Base-by-base conservation (phyloP, 148 eudicot species). In the Euryodendron excelsum region DNA sequence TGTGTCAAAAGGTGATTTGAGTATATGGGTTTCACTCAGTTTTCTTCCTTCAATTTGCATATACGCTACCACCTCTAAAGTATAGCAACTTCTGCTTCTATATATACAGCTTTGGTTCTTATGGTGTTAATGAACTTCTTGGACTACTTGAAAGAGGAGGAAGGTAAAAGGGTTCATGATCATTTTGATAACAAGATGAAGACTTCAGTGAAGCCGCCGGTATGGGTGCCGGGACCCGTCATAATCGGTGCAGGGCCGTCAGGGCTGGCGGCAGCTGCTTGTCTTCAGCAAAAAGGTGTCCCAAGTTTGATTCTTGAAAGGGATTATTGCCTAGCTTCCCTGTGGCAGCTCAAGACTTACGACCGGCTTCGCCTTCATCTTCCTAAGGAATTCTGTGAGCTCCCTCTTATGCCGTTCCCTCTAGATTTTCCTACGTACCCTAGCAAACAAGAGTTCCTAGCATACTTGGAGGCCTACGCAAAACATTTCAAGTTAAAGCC, bases 231-330 rank as follows among this genome's bases (percentile, higher is more conserved):
- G 3, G 92, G 92, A 27, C 88, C 92, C 9, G 63, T 91, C 23
- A 85, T 91, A n/a, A 82, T 91, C 0, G 95, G 95, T 30, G 91
- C 92, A 0, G 95, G 95, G 0, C 95, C 95, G 5, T 86, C 95
- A 20, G 95, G 95, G 31, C 82, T 91, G 4, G 95, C 92, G 0
- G 88, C 75, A 28, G 92, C 88, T 0, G 95, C 95, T 0, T 86
- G 90, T 55, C 82, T 91, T 0, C 86, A 82, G 34, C 62, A 81
- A 5, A 75, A 69, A 50, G 92, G 91, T 0, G 73, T 91, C 39
- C 89, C 91, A 0, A 79, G 80, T n/a, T 63, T 91, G 31, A 82
- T 91, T 10, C 83, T 91, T 2, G 95, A 91, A 69, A 82, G 83
- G 58, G 77, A 84, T 20, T 68, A 81, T 9, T 91, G 92, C 69